These are phyloP conservation scores for Chalaropsis ovoidea DNA, from an alignment of 2,329 filamentous ascomycete genomes.

Conservation along the genomic window DNA sequence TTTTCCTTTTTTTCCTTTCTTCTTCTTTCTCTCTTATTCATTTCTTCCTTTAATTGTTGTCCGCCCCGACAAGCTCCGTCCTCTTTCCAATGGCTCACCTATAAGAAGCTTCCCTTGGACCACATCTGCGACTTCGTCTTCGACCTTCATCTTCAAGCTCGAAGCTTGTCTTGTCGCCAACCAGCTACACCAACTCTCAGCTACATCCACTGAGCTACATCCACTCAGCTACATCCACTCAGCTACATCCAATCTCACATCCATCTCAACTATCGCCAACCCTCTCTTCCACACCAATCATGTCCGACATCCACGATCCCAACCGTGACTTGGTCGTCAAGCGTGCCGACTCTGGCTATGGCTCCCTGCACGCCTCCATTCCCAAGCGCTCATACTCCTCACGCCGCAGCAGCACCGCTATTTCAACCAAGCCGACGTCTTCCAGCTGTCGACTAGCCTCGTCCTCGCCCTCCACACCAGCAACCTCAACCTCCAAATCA, in stretches of 20 bases:
- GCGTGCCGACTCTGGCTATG: conserved; percentile 51
- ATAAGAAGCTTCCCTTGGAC: conserved; percentile 3
- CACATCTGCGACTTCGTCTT: background rate
- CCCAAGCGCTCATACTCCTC: conserved; percentile 33
- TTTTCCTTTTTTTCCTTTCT: background rate
- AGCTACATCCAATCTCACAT: too few relatives aligned
- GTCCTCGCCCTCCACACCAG: background rate
- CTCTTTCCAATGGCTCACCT: conserved; percentile 1
- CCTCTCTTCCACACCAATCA: background rate
- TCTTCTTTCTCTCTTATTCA: background rate
- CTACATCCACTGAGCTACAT: too few relatives aligned
- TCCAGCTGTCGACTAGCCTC: background rate
- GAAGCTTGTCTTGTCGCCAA: conserved; percentile 11
- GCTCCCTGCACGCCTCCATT: conserved; percentile 38
- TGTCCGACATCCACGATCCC: background rate
- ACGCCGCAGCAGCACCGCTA: conserved; percentile 30
- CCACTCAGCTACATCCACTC: too few relatives aligned
- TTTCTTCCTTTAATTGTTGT: background rate
- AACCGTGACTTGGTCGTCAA: conserved; percentile 38
- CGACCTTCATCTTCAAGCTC: background rate
- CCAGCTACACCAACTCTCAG: too few relatives aligned
- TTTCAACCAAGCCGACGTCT: conserved; percentile 25
- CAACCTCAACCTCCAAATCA: background rate
- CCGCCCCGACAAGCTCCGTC: background rate
- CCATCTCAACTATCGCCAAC: background rate